Conservation (phyloP, 1,284 basidiomycete genomes). For the Melampsora larici-populina region DNA sequence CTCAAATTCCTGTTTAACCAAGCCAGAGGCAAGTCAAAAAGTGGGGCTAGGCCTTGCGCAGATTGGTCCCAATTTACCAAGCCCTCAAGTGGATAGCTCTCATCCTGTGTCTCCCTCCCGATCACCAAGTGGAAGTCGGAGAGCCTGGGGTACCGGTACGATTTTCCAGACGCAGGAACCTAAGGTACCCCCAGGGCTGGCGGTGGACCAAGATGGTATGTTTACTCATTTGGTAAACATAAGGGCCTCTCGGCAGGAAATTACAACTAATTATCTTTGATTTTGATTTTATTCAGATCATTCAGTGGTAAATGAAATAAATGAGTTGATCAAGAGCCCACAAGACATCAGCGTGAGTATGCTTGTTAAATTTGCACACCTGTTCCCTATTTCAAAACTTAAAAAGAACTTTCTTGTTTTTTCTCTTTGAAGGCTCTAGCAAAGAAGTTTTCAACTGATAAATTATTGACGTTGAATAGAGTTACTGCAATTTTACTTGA, state of each 20-base stretch:
- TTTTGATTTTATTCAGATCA: neutral
- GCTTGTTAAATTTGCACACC: too few species aligned
- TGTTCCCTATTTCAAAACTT: too few species aligned
- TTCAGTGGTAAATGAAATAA: neutral
- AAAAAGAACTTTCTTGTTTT: too few species aligned
- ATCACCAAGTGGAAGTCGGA: neutral
- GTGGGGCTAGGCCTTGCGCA: neutral
- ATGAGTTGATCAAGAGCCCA: neutral
- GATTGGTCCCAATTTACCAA: neutral
- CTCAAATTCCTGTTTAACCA: neutral
- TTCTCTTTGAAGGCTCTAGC: neutral
- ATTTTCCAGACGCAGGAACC: neutral
- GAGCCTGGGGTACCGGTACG: neutral
- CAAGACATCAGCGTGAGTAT: neutral
- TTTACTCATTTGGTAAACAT: neutral
- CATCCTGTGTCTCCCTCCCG: neutral
- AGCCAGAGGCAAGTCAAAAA: neutral
- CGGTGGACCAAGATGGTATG: neutral
- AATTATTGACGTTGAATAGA: neutral
- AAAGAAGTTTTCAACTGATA: neutral
- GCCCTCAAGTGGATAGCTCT: neutral
- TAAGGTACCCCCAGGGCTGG: neutral
- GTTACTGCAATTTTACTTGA: neutral
- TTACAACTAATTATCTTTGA: neutral
- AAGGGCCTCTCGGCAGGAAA: neutral